Conservation (phyloP, 2,329 filamentous ascomycete species). For the Pseudogymnoascus pannorum region DNA sequence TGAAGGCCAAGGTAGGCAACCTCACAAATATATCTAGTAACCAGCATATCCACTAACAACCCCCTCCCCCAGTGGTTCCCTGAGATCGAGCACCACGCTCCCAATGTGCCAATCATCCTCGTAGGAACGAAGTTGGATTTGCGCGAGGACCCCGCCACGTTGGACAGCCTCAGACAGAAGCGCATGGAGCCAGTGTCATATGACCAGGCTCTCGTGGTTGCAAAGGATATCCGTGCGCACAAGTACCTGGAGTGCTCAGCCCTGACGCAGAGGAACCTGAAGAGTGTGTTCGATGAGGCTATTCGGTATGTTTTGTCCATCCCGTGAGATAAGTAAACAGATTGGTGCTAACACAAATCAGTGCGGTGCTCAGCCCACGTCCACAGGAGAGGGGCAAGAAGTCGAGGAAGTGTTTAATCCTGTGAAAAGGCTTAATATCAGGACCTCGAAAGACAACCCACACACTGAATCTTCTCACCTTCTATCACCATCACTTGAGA, state of each 20-base stretch:
- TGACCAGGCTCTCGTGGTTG: slow-evolving; percentile 79
- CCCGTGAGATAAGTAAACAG: not conserved
- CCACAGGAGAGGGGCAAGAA: slow-evolving; percentile 51
- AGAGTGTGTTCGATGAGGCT: slow-evolving; percentile 97
- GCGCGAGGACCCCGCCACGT: slow-evolving; percentile 76
- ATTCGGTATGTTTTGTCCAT: slow-evolving; percentile 64
- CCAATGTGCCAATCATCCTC: slow-evolving; percentile 90
- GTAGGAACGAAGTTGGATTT: slow-evolving; percentile 96
- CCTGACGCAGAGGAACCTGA: slow-evolving; percentile 90
- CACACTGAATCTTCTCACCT: not conserved
- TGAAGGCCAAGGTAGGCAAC: slow-evolving; percentile 80
- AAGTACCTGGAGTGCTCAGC: slow-evolving; percentile 99
- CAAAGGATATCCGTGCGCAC: slow-evolving; percentile 90
- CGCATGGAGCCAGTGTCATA: slow-evolving; percentile 97
- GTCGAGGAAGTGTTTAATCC: slow-evolving; percentile 61
- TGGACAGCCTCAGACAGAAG: slow-evolving; percentile 77
- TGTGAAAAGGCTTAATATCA: slow-evolving; percentile 35
- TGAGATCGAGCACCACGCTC: slow-evolving; percentile 94
- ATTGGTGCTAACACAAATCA: slow-evolving; percentile 30
- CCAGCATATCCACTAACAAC: slow-evolving; percentile 10
- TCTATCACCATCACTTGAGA: not conserved
- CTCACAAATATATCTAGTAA: not conserved
- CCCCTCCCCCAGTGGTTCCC: slow-evolving; percentile 74
- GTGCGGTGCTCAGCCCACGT: slow-evolving; percentile 64
- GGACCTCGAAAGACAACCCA: not conserved